Percentiles rank a stretch among this genome's conserved stretches.
These are phyloP conservation scores for Turnera subulata DNA, from an alignment of 345 rosid genomes.

Conservation along the genomic window DNA sequence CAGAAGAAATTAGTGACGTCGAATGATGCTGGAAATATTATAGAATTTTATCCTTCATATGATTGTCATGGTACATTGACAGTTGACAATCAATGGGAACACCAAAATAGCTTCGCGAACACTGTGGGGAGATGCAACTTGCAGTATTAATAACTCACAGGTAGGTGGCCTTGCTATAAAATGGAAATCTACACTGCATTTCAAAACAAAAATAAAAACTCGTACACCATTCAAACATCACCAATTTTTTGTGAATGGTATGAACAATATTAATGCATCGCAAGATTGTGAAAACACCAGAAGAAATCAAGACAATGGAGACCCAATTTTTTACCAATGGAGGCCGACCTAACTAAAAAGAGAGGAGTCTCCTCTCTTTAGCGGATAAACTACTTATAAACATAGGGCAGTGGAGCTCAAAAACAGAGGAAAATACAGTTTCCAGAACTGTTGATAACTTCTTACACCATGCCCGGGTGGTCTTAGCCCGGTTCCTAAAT, in stretches of 20 bases:
- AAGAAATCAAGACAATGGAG: not conserved
- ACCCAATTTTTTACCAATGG: too few relatives aligned
- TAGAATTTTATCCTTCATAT: slow-evolving; percentile 4
- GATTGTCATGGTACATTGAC: not conserved
- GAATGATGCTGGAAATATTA: slow-evolving; percentile 4
- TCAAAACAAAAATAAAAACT: too few relatives aligned
- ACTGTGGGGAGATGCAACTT: slow-evolving; percentile 6
- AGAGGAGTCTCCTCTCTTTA: not conserved
- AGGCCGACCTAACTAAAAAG: too few relatives aligned
- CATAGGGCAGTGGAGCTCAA: not conserved
- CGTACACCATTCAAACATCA: too few relatives aligned
- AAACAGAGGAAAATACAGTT: not conserved
- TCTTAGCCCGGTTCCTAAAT: not conserved
- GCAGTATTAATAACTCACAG: slow-evolving; percentile 26
- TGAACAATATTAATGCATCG: slow-evolving; percentile 8
- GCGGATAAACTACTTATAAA: not conserved
- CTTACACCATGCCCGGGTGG: not conserved
- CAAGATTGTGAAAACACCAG: slow-evolving; percentile 17
- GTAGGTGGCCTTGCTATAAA: slow-evolving; percentile 22
- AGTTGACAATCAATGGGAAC: not conserved
- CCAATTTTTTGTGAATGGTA: too few relatives aligned
- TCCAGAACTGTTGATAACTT: not conserved
- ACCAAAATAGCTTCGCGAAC: slow-evolving; percentile 2
- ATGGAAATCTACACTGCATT: slow-evolving; percentile 22
- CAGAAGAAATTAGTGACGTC: not conserved